Conservation (phyloP, 352 stramenopile genomes). For the Phytopythium ostracodes region DNA sequence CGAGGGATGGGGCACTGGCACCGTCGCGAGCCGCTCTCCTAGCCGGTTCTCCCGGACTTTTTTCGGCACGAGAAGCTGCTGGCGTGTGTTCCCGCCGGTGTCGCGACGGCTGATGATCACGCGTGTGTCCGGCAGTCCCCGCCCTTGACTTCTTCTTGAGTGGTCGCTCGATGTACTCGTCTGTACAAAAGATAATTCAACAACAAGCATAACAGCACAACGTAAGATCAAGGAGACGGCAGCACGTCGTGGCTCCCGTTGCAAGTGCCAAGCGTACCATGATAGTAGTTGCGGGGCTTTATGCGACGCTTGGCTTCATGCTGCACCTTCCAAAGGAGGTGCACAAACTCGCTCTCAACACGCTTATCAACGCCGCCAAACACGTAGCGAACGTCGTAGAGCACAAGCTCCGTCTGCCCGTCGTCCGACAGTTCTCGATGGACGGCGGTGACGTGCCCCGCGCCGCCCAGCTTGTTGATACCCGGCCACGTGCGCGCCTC, state of each 20-base stretch:
- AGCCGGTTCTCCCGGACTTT: neutral
- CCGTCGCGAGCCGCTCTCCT: slow-evolving; percentile 9
- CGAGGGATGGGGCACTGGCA: slow-evolving; percentile 6
- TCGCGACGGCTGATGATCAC: neutral
- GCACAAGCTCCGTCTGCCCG: slow-evolving; percentile 25
- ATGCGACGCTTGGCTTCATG: slow-evolving; percentile 30
- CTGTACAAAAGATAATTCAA: neutral
- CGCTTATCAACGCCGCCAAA: slow-evolving; percentile 72
- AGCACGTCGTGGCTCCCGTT: neutral
- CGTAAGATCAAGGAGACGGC: neutral
- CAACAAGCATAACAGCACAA: neutral
- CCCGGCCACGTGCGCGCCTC: slow-evolving; percentile 79
- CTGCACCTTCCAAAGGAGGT: slow-evolving; percentile 42
- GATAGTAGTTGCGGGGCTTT: slow-evolving; percentile 56
- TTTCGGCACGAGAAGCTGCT: neutral
- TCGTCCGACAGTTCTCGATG: slow-evolving; percentile 23
- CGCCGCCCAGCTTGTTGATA: slow-evolving; percentile 83
- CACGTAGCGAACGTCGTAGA: slow-evolving; percentile 84
- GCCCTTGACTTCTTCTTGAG: slow-evolving; percentile 1
- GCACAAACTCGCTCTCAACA: slow-evolving; percentile 64
- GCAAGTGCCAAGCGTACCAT: slow-evolving; percentile 26
- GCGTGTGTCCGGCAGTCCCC: neutral
- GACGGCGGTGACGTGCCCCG: slow-evolving; percentile 49
- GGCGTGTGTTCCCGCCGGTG: neutral
- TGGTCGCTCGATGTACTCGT: slow-evolving; percentile 3